Percentiles rank a stretch among this genome's conserved stretches.
Conservation (phyloP, 1,139 yeast species). For the Sugiyamaella paludigena region DNA sequence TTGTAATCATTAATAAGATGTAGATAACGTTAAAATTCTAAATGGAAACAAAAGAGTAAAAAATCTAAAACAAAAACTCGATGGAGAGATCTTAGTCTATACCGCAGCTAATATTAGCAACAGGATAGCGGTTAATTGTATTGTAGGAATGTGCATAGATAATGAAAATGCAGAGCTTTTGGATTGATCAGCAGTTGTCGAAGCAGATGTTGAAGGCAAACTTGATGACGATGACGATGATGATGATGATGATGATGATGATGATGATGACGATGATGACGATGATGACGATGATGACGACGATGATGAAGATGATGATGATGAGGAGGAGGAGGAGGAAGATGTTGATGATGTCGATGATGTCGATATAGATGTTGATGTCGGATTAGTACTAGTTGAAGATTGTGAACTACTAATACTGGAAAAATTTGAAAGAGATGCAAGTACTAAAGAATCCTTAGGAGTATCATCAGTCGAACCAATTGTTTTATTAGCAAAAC, state of each 20-base stretch:
- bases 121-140: too few relatives aligned
- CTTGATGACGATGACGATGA: conserved; percentile 6
- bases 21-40: too few relatives aligned
- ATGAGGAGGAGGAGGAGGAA: conserved; percentile 7
- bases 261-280: neutral
- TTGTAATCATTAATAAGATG: too few relatives aligned
- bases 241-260: neutral
- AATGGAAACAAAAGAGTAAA: too few relatives aligned
- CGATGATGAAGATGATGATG: conserved; percentile 7
- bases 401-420: conserved; percentile 15
- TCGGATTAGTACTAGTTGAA: conserved; percentile 9
- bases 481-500: conserved; percentile 45
- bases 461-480: conserved; percentile 27
- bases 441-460: conserved; percentile 22
- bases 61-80: too few relatives aligned
- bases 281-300: conserved; percentile 1
- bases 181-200: too few relatives aligned
- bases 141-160: too few relatives aligned
- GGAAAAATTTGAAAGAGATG: conserved; percentile 9
- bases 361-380: conserved; percentile 5
- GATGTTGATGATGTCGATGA: conserved; percentile 9
- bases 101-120: too few relatives aligned
- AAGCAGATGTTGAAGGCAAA: too few relatives aligned
- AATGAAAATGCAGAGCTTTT: too few relatives aligned
- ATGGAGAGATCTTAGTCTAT: too few relatives aligned